These are phyloP conservation scores for Mucor piriformis DNA, from an alignment of 371 early-diverging fungal species.

Conservation along the genomic window DNA sequence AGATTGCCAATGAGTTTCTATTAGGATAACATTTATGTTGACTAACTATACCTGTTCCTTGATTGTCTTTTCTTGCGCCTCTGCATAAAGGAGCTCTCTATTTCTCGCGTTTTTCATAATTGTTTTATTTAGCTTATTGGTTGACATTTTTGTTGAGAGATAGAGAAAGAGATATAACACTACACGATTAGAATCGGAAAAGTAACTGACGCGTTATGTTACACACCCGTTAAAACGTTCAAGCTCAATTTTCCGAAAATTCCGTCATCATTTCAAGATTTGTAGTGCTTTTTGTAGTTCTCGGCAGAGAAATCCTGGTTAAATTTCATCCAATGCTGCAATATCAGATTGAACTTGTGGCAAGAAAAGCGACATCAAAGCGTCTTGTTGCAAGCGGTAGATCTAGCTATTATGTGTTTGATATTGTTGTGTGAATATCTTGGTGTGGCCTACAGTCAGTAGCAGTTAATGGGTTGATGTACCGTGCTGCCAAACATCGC, in stretches of 20 bases:
- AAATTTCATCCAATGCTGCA: slow-evolving; percentile 14
- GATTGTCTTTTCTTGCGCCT: slow-evolving; percentile 19
- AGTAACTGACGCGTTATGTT: no score
- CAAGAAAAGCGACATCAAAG: slow-evolving; percentile 22
- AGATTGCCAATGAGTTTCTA: slow-evolving; percentile 12
- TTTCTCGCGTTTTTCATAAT: slow-evolving; percentile 18
- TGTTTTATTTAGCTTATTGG: slow-evolving; percentile 18
- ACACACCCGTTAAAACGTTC: no score
- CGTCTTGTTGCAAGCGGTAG: slow-evolving; percentile 20
- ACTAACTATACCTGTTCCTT: slow-evolving; percentile 17
- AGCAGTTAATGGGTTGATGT: slow-evolving; percentile 19
- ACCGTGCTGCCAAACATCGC: slow-evolving; percentile 23
- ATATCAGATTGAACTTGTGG: slow-evolving; percentile 18
- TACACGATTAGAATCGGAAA: no score
- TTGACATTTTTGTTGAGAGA: slow-evolving; percentile 13
- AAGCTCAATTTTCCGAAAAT: no score
- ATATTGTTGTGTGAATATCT: slow-evolving; percentile 14
- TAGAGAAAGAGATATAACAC: slow-evolving; percentile 5
- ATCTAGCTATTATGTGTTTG: slow-evolving; percentile 18
- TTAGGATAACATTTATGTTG: slow-evolving; percentile 14
- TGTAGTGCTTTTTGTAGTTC: no score
- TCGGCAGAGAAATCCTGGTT: neutral
- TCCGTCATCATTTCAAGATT: no score
- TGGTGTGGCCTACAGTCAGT: slow-evolving; percentile 13
- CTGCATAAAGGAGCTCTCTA: slow-evolving; percentile 24